Base-by-base conservation (phyloP, 768 basidiomycete species). In the Leucocoprinus birnbaumii region DNA sequence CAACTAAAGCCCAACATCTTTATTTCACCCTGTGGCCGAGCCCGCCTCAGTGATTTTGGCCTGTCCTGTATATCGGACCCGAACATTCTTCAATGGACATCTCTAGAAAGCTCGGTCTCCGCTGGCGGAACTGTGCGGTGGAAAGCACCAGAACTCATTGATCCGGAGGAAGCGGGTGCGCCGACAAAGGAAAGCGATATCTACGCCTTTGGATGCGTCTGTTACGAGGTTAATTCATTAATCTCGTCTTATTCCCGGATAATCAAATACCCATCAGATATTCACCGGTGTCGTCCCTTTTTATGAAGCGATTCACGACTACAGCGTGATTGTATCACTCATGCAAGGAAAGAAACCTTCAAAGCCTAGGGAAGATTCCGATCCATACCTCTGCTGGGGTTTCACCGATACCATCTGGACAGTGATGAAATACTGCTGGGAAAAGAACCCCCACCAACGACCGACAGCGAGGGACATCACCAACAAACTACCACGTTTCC, bases 1-100 rank as follows among this genome's bases (percentile, higher is more conserved):
- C 19, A 27, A 8, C 26, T 0, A 51, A 5, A 80, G 79, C 65
- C 65, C 19, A 82, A 82, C 55, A 75, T 82, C 47, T 70, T 82
- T 16, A 67, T 82, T 16, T 73, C 74, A 5, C 65, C 59, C 5
- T 60, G 66, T 7, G 69, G 69, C 11, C 65, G 65, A 25, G 80
- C 80, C 10, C 78, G 77, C 53, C 66, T 82, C 2, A 72, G 78
- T 22, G 80, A 82, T 59, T 80, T 82, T 48, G 80, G 80, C n/a
- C 64, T 80, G 3, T 68, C 72, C 0, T 66, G 62, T 3, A 58
- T 70, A 14, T 61, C 58, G 8, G 63, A 67, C 16, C 49, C 60
- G 1, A 50, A 57, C 27, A 55, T 65, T 2, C 42, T 66, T n/a
- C 58, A 53, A 48, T 59, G 59, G 27, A 58, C 49, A 2, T 53